These are phyloP conservation scores for Lachnellula willkommii DNA, from an alignment of 2,329 filamentous ascomycete genomes.

Conservation along the genomic window DNA sequence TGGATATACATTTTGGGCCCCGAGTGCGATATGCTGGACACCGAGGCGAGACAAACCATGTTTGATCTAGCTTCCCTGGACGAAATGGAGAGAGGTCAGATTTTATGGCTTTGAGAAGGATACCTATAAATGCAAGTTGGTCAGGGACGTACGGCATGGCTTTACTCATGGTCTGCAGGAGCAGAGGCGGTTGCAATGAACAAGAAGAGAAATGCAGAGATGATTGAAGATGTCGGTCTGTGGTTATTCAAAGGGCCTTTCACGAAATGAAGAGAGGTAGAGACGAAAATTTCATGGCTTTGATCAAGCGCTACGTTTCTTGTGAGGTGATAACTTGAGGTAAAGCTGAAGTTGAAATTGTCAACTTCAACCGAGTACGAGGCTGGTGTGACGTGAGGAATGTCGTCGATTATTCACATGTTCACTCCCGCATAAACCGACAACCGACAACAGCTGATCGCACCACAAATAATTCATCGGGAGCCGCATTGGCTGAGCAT, in stretches of 20 bases:
- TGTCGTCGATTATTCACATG: too few relatives aligned
- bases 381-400: too few relatives aligned
- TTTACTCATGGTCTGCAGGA: constrained; percentile 20
- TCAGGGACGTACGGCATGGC: constrained; percentile 15
- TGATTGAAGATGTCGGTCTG: constrained; percentile 12
- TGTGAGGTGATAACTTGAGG: too few relatives aligned
- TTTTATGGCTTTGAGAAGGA: constrained; percentile 17
- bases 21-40: constrained; percentile 18
- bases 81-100: constrained; percentile 1
- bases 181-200: constrained; percentile 12
- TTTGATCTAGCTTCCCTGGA: constrained; percentile 13
- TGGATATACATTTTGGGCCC: constrained; percentile 17
- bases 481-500: too few relatives aligned
- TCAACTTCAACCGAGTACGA: too few relatives aligned
- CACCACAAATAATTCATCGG: too few relatives aligned
- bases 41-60: constrained; percentile 15
- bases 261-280: background rate
- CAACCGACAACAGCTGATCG: too few relatives aligned
- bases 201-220: constrained; percentile 6
- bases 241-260: constrained; percentile 20
- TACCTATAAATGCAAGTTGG: constrained; percentile 16
- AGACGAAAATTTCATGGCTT: too few relatives aligned
- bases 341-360: too few relatives aligned
- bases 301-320: too few relatives aligned
- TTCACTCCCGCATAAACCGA: too few relatives aligned